Evolutionary conservation across 495 filamentous ascomycete genomes (phyloP).

Genomic region (Sordaria brevicollis): DNA sequence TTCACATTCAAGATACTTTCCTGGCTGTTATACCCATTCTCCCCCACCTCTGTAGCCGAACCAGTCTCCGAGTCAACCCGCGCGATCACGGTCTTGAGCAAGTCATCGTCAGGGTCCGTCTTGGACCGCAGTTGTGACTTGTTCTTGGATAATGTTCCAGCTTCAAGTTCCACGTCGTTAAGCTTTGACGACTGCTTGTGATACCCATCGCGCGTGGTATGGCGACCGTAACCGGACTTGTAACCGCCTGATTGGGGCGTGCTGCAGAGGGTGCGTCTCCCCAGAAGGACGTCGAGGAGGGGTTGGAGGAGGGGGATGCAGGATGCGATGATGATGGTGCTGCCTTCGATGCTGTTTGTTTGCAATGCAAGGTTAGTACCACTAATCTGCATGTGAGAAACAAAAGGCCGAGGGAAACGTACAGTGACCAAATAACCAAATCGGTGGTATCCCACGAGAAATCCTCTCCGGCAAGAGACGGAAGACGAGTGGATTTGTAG

Average conservation of each 20-base stretch:
- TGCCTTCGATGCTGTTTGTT: conserved; percentile 31
- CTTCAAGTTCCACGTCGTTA: not conserved
- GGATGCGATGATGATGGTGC: conserved; percentile 37
- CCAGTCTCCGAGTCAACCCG: not conserved
- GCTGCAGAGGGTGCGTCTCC: not conserved
- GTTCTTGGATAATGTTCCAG: not conserved
- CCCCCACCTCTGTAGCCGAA: not conserved
- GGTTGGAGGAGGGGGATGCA: conserved; percentile 40
- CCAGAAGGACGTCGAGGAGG: conserved; percentile 18
- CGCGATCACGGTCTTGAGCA: not conserved
- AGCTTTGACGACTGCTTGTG: not conserved
- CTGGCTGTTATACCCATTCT: not conserved
- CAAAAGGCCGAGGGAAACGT: conserved; percentile 2
- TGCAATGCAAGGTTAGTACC: not conserved
- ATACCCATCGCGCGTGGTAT: not conserved
- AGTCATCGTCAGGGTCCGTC: not conserved
- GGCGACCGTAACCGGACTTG: not conserved
- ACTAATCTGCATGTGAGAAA: too few species aligned
- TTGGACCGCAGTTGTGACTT: not conserved
- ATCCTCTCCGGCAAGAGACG: conserved; percentile 24
- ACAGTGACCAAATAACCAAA: conserved; percentile 37
- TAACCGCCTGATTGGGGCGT: not conserved
- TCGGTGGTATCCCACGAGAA: conserved; percentile 25
- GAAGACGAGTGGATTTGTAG: conserved; percentile 35
- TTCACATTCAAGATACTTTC: not conserved